Conservation (phyloP, 331 rosid species). For the Acacia concinna region DNA sequence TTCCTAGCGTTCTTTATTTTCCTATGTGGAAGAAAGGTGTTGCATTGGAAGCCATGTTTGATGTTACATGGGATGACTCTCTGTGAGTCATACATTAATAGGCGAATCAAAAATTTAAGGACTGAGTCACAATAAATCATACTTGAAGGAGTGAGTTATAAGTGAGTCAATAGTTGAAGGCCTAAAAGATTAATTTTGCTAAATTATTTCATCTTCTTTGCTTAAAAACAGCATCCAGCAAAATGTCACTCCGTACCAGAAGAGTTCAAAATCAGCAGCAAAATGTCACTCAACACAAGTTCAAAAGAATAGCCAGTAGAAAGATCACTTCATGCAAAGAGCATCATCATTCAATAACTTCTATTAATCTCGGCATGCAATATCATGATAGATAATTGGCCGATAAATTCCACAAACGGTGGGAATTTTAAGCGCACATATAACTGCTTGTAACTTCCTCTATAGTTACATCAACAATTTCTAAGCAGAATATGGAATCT, state of each 20-base stretch:
- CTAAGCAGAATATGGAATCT: slow-evolving; percentile 76
- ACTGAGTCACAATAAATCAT: too few relatives aligned
- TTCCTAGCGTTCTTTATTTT: too few relatives aligned
- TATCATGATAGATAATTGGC: not conserved
- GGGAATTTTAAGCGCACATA: not conserved
- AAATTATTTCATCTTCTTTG: not conserved
- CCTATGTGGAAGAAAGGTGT: too few relatives aligned
- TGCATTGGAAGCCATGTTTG: too few relatives aligned
- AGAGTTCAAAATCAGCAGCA: not conserved
- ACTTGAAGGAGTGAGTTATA: too few relatives aligned
- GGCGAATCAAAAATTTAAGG: too few relatives aligned
- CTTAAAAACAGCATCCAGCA: not conserved
- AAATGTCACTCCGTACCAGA: not conserved
- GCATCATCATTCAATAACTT: not conserved
- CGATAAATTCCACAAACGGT: not conserved
- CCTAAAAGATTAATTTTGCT: too few relatives aligned
- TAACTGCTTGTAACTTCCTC: not conserved
- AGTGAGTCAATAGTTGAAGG: too few relatives aligned
- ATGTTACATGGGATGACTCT: too few relatives aligned
- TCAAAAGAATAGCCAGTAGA: not conserved
- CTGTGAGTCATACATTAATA: too few relatives aligned
- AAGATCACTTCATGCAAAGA: not conserved
- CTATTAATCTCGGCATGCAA: not conserved
- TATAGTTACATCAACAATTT: slow-evolving; percentile 2
- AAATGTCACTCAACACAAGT: too few relatives aligned